Conservation (phyloP, 495 filamentous ascomycete genomes). For the Astrothelium macrocarpum region DNA sequence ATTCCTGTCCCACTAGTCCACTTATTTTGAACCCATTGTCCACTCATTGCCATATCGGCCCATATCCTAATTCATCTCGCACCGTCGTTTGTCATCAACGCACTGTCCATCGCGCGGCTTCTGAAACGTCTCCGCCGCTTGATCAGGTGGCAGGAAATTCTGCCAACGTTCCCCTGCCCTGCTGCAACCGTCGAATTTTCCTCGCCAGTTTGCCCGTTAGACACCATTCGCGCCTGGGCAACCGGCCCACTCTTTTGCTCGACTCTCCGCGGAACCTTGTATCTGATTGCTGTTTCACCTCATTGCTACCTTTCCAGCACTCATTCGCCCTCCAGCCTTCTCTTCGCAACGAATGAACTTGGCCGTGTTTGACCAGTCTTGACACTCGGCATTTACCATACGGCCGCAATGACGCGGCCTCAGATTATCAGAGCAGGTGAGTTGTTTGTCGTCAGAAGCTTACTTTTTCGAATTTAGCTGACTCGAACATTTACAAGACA, state of each 20-base stretch:
- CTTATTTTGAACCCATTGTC: not conserved
- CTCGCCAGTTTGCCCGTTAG: not conserved
- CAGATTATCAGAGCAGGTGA: conserved; percentile 14
- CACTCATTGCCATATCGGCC: not conserved
- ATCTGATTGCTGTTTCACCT: conserved; percentile 1
- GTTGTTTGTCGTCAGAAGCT: not conserved
- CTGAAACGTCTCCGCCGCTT: conserved; percentile 3
- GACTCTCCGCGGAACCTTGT: not conserved
- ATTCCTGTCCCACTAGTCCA: not conserved
- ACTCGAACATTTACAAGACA: conserved; percentile 48
- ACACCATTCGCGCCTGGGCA: too few species aligned
- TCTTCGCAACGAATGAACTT: not conserved
- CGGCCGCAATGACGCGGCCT: conserved; percentile 10
- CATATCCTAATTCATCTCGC: not conserved
- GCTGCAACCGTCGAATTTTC: not conserved
- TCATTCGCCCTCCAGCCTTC: not conserved
- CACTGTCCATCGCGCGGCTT: not conserved
- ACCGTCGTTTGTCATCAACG: not conserved
- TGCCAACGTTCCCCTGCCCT: conserved; percentile 3
- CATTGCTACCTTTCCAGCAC: not conserved
- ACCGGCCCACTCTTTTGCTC: not conserved
- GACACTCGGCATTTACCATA: not conserved
- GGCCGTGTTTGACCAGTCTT: not conserved
- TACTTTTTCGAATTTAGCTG: not conserved
- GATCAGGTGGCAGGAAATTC: conserved; percentile 4